Conservation (phyloP, 2,329 filamentous ascomycete genomes). For the Trichoderma asperellum region DNA sequence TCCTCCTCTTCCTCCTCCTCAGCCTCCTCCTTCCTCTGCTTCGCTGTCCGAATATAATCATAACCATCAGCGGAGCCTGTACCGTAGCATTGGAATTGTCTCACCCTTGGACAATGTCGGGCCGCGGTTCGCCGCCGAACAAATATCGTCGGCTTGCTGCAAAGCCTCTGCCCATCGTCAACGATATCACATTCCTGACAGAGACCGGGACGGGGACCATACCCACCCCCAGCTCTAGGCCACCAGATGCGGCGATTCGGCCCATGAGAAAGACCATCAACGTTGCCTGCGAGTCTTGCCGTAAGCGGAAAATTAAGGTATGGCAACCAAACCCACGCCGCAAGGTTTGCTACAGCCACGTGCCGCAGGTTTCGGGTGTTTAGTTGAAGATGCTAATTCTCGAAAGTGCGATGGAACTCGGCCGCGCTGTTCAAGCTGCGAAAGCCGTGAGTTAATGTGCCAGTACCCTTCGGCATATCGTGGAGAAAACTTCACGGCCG, state of each 20-base stretch:
- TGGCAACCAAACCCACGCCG: not conserved
- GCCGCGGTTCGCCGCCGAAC: not conserved
- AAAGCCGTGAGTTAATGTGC: not conserved
- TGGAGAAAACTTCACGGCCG: slow-evolving; percentile 11
- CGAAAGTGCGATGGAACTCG: slow-evolving; percentile 20
- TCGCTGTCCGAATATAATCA: not conserved
- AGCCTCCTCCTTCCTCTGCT: not conserved
- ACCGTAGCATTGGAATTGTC: not conserved
- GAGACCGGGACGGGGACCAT: not conserved
- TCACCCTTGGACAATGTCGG: slow-evolving; percentile 7
- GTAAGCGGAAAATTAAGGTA: slow-evolving; percentile 23
- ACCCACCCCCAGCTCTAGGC: not conserved
- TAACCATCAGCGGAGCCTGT: not conserved
- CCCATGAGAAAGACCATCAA: slow-evolving; percentile 1
- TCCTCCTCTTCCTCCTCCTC: not conserved
- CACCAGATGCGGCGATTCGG: not conserved
- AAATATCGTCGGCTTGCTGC: slow-evolving; percentile 5
- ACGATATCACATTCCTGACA: not conserved
- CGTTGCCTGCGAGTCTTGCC: slow-evolving; percentile 23
- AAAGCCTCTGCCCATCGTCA: not conserved
- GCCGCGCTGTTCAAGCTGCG: slow-evolving; percentile 13
- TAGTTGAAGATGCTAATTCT: not conserved
- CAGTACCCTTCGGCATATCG: slow-evolving; percentile 10
- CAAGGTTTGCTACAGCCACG: not conserved
- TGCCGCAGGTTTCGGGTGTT: not conserved